Evolutionary conservation across 352 stramenopile species (phyloP).

Genomic region (Phytopythium sindhum): DNA sequence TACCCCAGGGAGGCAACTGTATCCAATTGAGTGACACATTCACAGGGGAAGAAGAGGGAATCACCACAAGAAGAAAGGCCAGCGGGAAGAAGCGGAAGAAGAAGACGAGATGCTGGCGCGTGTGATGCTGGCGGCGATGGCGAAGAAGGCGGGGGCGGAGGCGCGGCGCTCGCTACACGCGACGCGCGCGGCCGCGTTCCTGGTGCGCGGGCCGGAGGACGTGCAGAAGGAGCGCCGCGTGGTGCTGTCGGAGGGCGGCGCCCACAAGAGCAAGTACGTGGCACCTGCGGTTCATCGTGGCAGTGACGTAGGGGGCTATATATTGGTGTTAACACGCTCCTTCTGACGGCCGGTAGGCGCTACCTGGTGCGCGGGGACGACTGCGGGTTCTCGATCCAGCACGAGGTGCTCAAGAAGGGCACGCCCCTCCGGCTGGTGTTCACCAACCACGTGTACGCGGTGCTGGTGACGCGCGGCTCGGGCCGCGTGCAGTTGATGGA

Average conservation of each 20-base stretch:
- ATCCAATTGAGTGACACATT: not conserved
- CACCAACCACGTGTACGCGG: constrained; percentile 72
- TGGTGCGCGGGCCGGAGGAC: constrained; percentile 54
- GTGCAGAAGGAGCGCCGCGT: constrained; percentile 37
- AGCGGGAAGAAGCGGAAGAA: not conserved
- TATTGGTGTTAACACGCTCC: not conserved
- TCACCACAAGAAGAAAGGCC: constrained; percentile 1
- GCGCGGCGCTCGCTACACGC: constrained; percentile 35
- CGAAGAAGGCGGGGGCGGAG: not conserved
- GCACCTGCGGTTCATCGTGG: not conserved
- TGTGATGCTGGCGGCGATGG: not conserved
- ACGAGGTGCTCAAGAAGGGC: constrained; percentile 63
- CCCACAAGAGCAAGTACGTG: constrained; percentile 52
- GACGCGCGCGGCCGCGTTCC: constrained; percentile 31
- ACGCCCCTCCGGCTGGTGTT: constrained; percentile 53
- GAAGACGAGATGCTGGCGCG: constrained; percentile 1
- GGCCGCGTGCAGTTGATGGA: constrained; percentile 55
- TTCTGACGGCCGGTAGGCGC: constrained; percentile 24
- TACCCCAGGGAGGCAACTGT: not conserved
- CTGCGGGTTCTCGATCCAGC: constrained; percentile 76
- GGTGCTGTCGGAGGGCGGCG: constrained; percentile 37
- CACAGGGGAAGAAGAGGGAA: not conserved
- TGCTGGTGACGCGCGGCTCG: constrained; percentile 60
- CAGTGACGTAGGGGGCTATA: no score
- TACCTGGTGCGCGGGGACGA: constrained; percentile 70